Percentiles rank a stretch among this genome's conserved stretches.
Conservation (phyloP, 306 rosid genomes). For the Casuarina cunninghamiana region DNA sequence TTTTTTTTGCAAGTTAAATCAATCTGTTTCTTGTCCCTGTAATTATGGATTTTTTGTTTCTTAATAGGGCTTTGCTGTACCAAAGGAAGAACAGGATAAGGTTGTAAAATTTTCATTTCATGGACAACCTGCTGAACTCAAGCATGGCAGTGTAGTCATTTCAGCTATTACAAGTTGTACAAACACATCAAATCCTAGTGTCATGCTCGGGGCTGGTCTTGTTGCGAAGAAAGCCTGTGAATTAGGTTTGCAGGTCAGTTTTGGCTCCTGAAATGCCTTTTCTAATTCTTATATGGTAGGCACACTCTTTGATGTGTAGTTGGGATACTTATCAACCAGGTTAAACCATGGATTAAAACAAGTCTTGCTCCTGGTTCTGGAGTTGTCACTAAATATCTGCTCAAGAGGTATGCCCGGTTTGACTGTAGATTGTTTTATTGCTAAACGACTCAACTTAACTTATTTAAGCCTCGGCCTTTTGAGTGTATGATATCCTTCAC, state of each 20-base stretch:
- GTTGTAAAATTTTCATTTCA: neutral
- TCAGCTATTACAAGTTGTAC: constrained; percentile 23
- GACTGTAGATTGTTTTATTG: neutral
- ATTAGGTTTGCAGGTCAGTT: constrained; percentile 17
- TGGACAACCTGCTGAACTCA: constrained; percentile 14
- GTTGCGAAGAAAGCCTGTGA: constrained; percentile 21
- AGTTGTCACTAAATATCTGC: constrained; percentile 38
- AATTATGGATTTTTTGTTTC: neutral
- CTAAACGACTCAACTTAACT: neutral
- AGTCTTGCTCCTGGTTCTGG: constrained; percentile 49
- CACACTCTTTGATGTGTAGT: neutral
- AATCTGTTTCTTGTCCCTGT: neutral
- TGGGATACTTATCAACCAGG: constrained; percentile 23
- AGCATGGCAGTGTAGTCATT: constrained; percentile 21
- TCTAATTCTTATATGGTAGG: neutral
- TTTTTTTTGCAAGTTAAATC: neutral
- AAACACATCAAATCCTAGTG: constrained; percentile 22
- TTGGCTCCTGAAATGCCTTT: neutral
- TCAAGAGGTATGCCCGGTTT: constrained; percentile 25
- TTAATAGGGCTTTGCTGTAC: constrained; percentile 13
- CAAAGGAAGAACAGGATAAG: constrained; percentile 10
- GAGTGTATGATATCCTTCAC: neutral
- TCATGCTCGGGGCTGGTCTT: constrained; percentile 19
- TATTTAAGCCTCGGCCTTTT: neutral
- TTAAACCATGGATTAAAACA: constrained; percentile 43